A percentile compares a stretch with the other conserved stretches of the same genome.
Conservation (phyloP, 257 asterid genomes). For the Solanum appendiculatum region DNA sequence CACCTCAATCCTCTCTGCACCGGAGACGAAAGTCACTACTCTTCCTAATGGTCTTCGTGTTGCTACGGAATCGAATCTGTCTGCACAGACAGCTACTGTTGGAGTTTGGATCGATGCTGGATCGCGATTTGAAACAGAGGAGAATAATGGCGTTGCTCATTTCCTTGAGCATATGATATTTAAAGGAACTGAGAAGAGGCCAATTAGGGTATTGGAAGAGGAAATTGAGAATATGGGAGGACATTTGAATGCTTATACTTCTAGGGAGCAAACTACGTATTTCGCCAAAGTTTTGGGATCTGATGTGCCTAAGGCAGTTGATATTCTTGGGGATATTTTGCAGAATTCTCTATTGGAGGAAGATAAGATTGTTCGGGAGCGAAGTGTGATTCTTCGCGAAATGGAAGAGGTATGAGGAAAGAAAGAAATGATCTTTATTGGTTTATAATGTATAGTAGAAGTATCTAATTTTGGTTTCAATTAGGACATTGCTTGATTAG, state of each 20-base stretch:
- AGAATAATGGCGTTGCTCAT: constrained; percentile 83
- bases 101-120: constrained; percentile 96
- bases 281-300: constrained; percentile 66
- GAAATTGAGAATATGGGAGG: constrained; percentile 99
- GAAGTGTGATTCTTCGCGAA: constrained; percentile 87
- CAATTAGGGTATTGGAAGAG: constrained; percentile 65
- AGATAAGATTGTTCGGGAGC: constrained; percentile 52
- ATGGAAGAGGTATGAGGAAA: constrained; percentile 69
- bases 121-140: constrained; percentile 78
- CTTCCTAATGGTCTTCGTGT: constrained; percentile 82
- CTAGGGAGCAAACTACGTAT: constrained; percentile 89
- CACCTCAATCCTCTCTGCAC: constrained; percentile 56
- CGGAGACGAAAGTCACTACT: constrained; percentile 73
- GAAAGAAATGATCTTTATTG: neutral
- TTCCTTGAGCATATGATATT: constrained; percentile 96
- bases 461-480: neutral
- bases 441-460: neutral
- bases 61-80: constrained; percentile 76
- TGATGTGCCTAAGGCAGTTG: constrained; percentile 54
- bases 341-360: constrained; percentile 76
- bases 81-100: constrained; percentile 63
- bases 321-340: constrained; percentile 70
- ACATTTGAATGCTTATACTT: constrained; percentile 91
- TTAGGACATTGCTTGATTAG: neutral
- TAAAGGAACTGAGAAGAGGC: constrained; percentile 74